Conservation (phyloP, 345 rosid species). For the Brassica incana region DNA sequence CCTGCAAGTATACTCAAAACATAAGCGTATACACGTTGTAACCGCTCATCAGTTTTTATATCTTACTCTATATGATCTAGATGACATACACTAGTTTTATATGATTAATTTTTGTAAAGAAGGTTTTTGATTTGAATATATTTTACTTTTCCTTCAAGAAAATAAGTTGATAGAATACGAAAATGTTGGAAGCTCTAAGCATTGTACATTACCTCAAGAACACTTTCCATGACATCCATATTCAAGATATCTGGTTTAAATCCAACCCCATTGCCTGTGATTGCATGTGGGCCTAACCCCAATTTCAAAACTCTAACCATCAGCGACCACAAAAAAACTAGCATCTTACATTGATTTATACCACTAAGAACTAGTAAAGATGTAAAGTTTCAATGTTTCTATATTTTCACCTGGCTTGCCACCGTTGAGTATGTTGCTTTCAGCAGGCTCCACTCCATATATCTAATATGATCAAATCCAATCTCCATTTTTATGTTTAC, state of each 20-base stretch:
- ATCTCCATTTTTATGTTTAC: background rate
- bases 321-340: background rate
- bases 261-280: conserved; percentile 96
- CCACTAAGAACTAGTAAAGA: background rate
- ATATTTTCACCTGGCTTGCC: conserved; percentile 71
- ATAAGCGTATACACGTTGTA: background rate
- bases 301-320: conserved; percentile 11
- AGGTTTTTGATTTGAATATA: too few species aligned
- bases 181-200: background rate
- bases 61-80: too few species aligned
- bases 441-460: conserved; percentile 95
- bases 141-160: too few species aligned
- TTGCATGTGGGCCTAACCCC: conserved; percentile 83
- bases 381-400: background rate
- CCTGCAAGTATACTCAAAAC: conserved; percentile 44
- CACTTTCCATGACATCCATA: conserved; percentile 92
- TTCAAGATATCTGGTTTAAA: conserved; percentile 94
- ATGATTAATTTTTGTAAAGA: too few species aligned
- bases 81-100: too few species aligned
- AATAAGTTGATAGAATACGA: background rate
- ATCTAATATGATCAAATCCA: conserved; percentile 48
- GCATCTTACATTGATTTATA: background rate
- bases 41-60: too few species aligned
- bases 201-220: conserved; percentile 59
- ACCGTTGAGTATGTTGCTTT: conserved; percentile 89